Percentiles rank a stretch among this genome's conserved stretches.
phyloP scores from a whole-genome alignment of 352 stramenopile species.

The Phytophthora capsici region DNA sequence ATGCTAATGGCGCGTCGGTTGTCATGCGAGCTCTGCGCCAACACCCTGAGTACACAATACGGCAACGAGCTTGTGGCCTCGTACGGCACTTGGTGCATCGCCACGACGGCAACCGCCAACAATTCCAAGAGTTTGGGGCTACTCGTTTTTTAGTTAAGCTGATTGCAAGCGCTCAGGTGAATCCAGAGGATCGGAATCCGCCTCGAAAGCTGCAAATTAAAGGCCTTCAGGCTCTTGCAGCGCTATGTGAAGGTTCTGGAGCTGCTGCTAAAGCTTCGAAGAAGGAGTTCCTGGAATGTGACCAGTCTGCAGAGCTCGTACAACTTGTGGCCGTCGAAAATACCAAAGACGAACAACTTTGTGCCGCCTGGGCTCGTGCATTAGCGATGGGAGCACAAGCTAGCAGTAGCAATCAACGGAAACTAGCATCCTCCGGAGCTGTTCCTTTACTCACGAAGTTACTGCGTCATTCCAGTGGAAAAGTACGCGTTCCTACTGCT shows the following conservation, averaged over 20 bases:
- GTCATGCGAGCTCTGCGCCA: conserved; percentile 61
- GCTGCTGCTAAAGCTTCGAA: conserved; percentile 51
- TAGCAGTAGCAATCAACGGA: conserved; percentile 60
- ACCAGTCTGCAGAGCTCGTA: conserved; percentile 47
- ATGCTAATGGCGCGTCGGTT: conserved; percentile 34
- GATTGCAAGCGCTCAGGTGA: conserved; percentile 14
- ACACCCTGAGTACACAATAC: conserved; percentile 26
- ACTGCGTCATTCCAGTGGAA: conserved; percentile 25
- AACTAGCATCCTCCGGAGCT: conserved; percentile 42
- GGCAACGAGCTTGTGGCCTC: conserved; percentile 45
- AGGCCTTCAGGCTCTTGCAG: conserved; percentile 57
- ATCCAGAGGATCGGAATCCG: neutral
- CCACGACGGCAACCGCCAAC: conserved; percentile 55
- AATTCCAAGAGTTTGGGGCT: conserved; percentile 61
- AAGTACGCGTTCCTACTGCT: conserved; percentile 38
- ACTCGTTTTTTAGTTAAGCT: conserved; percentile 45
- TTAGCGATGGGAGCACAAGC: conserved; percentile 48
- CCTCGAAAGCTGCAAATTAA: conserved; percentile 53
- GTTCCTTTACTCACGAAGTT: conserved; percentile 49
- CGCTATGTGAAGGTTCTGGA: conserved; percentile 45
- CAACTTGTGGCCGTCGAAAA: conserved; percentile 28
- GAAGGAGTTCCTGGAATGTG: conserved; percentile 64
- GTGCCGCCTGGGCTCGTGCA: conserved; percentile 53
- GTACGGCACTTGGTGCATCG: conserved; percentile 56
- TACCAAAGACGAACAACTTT: conserved; percentile 39